Percentiles rank a stretch among this genome's conserved stretches.
phyloP scores from a whole-genome alignment of 768 basidiomycete genomes.

The Podaxis carcinomalis region DNA sequence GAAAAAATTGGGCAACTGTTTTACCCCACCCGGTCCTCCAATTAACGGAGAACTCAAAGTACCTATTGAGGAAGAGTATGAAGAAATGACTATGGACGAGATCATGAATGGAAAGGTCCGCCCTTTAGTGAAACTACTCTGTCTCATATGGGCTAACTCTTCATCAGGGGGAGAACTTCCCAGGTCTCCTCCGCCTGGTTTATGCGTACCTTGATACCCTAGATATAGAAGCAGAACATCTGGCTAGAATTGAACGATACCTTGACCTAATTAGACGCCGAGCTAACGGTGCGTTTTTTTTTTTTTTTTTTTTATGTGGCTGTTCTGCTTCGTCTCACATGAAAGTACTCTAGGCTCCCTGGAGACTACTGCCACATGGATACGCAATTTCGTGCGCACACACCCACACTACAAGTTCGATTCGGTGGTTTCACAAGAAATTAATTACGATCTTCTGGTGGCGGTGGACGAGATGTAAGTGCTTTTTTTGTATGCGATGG shows the following conservation, averaged over 20 bases:
- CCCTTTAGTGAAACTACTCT: slow-evolving; percentile 2
- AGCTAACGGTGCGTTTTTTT: slow-evolving; percentile 61
- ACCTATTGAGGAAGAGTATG: slow-evolving; percentile 78
- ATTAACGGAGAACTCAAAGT: slow-evolving; percentile 20
- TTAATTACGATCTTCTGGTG: slow-evolving; percentile 90
- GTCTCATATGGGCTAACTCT: background rate
- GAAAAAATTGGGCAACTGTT: slow-evolving; percentile 70
- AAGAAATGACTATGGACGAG: slow-evolving; percentile 88
- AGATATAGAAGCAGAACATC: slow-evolving; percentile 62
- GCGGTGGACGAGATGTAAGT: slow-evolving; percentile 91
- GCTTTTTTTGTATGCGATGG: background rate
- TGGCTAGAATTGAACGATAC: slow-evolving; percentile 66
- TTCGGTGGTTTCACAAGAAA: slow-evolving; percentile 86
- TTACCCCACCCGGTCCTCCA: slow-evolving; percentile 52
- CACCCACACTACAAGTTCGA: slow-evolving; percentile 93
- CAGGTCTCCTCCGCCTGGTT: slow-evolving; percentile 78
- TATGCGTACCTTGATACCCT: slow-evolving; percentile 83
- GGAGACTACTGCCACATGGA: slow-evolving; percentile 88
- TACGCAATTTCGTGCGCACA: slow-evolving; percentile 83
- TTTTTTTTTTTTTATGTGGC: background rate
- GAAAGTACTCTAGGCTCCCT: slow-evolving; percentile 53
- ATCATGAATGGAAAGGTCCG: slow-evolving; percentile 90
- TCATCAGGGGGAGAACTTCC: slow-evolving; percentile 58
- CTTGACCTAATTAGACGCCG: slow-evolving; percentile 74
- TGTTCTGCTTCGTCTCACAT: background rate